Base-by-base conservation (phyloP, 345 rosid genomes). In the Lumnitzera racemosa region DNA sequence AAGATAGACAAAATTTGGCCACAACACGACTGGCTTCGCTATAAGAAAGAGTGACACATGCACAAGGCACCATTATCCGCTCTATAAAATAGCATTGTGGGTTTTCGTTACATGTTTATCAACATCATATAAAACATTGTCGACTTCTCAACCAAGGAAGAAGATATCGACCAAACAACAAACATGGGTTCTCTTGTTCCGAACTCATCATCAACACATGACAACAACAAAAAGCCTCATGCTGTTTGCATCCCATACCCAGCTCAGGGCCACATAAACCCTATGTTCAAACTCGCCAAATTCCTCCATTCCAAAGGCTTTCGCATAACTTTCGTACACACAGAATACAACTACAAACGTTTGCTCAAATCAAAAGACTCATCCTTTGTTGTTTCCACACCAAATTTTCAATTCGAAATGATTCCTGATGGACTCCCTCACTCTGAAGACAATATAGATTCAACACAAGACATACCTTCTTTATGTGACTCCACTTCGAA, bases 271-370 rank as follows among this genome's bases (percentile, higher is more conserved):
- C 66, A 62, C 66, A 62, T 53, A 15, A 62, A 62, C 50, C 66
- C 66, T 17, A 62, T 62, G 36, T 17, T 62, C 48, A 46, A 24
- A 17, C 52, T 62, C 7, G 58, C 66, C 49, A 62, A 46, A 57
- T 12, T 46, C 58, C 66, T 62, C 57, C 66, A 53, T 57, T 25
- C 7, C 51, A 47, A 31, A 1, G 66, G 52, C 58, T 62, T 62
- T n/a, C 10, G 53, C 57, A 46, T 53, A 15, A 62, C 66, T 11
- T 62, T 60, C 54, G 63, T 49, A 43, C 20, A 49, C 47, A 60
- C 63, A 6, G 63, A 60, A 20, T 60, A 60, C 66, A 62, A 62
- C 17, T 51, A 62, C 66, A 53, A 53, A 23, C 66, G 66, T 13
- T 9, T 53, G 57, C 56, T 62, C 58, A 43, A 43, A 27, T 53